These are phyloP conservation scores for Potentilla sterilis DNA, from an alignment of 306 rosid species.

Conservation along the genomic window DNA sequence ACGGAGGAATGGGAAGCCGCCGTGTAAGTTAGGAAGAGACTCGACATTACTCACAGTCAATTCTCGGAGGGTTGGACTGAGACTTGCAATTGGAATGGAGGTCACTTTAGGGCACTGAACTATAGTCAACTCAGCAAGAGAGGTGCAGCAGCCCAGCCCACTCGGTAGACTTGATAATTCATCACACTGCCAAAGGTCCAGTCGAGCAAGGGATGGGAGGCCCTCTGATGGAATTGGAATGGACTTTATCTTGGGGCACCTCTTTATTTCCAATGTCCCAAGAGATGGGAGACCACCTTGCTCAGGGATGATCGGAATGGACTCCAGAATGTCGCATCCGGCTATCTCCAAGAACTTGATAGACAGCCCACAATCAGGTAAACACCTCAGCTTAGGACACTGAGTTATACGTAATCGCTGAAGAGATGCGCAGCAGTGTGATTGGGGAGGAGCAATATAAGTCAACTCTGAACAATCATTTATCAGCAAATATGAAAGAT, in stretches of 20 bases:
- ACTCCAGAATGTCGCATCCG: too few relatives aligned
- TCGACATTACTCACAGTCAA: neutral
- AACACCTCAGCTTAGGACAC: neutral
- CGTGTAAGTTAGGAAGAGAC: neutral
- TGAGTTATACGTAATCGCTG: fast-evolving
- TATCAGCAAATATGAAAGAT: too few relatives aligned
- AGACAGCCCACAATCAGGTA: neutral
- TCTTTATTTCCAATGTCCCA: neutral
- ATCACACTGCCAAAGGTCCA: fast-evolving
- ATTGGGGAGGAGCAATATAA: too few relatives aligned
- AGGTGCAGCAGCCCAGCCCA: neutral
- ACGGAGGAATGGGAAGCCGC: neutral
- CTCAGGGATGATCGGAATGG: too few relatives aligned
- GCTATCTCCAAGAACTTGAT: too few relatives aligned
- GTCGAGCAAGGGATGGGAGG: neutral
- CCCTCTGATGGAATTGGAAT: neutral
- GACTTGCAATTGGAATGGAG: neutral
- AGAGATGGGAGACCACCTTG: neutral
- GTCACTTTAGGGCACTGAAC: neutral
- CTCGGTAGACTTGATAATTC: neutral
- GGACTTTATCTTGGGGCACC: neutral
- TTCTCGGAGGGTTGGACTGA: neutral
- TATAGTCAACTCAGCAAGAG: neutral
- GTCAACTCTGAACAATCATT: too few relatives aligned
- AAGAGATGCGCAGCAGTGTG: too few relatives aligned